Base-by-base conservation (phyloP, 179 eudicot genomes). In the Beta macrorhiza region DNA sequence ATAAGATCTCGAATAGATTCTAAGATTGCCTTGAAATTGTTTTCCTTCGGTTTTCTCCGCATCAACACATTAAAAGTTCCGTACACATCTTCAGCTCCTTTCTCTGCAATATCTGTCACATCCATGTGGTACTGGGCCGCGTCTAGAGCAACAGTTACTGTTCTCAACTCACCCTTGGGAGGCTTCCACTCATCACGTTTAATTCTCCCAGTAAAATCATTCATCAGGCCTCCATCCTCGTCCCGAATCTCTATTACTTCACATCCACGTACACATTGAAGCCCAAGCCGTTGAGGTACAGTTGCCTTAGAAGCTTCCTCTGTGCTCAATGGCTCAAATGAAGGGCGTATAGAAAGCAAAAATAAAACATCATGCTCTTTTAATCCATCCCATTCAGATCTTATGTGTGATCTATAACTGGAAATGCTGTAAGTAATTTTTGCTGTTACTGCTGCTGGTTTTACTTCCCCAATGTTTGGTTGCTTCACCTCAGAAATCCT, bases 111-210 rank as follows among this genome's bases (percentile, higher is more conserved):
- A 85, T 95, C 92, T 86, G 89, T 85, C 76, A 92, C 98, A 92
- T 95, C 99, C 98, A 95, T 93, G 85, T 95, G 97, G 84, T 95
- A 95, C 71, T 95, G 99, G 74, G 99, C 99, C 15, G 99, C 87
- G 86, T 95, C 99, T 29, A 95, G 84, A 10, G 99, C 98, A 87
- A 95, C 89, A 78, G 93, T 94, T 67, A 95, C 99, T 53, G 98
- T 95, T 87, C 99, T 95, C 80, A 93, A 57, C 78, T 93, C 99
- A 86, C 99, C 99, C 80, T 95, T 95, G 16, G 99, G 98, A 84
- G 99, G 99, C 85, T 95, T 95, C 99, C 99, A 95, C 82, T 95
- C 99, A 75, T 95, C 99, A 79, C 98, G 92, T 82, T 95, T 95
- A 67, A 95, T 91, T 88, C 89, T 92, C 56, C 99, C 98, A 0